Evolutionary conservation across 2,329 filamentous ascomycete genomes (phyloP), one percentile per base, ranked within the genome.

Genomic region (Hypoxylon rubiginosum): DNA sequence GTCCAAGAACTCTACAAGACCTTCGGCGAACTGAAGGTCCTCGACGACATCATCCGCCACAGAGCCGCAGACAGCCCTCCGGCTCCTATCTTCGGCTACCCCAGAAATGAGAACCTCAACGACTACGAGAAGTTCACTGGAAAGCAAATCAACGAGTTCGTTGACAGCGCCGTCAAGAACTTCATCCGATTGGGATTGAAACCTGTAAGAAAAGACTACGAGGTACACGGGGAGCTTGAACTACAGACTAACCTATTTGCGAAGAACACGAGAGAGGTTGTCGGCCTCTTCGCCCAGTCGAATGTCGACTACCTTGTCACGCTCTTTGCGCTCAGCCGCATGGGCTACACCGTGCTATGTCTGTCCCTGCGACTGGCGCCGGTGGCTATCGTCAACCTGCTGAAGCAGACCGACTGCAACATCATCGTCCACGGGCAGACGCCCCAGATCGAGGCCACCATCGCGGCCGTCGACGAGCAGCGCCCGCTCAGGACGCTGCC

Each of bases 321-420:
- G 4, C 76, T 80, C 54, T 80, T 81, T 52, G 80, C 79, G 3
- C 72, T 82, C 9, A 79, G 77, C 58, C 74, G 79, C 26, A 60
- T 81, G 9, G 80, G 79, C 28, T 80, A 79, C 59, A 78, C 77
- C 1, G 73, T 79, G 9, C 77, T 82, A 71, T 77, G 77, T 64
- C 71, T 82, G 21, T 82, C 79, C 2, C 76, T 77, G 15, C 76
- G 80, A 15, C 74, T 0, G 69, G 75, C 0, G 78, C 79, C 17
- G 78, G 76, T 52, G 71, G 80, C 11, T 79, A 80, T 69, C 79
- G 72, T 78, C 4, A 76, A 75, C 1, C 68, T 82, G 8, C 70
- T 81, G 0, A 72, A 79, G 30, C 72, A 67, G 1, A 76, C 77
- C 2, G 67, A 76, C 11, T 69, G 68, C 39, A 51, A 63, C 45